Evolutionary conservation across 768 basidiomycete genomes (phyloP).

Genomic region (Filobasidium floriforme): DNA sequence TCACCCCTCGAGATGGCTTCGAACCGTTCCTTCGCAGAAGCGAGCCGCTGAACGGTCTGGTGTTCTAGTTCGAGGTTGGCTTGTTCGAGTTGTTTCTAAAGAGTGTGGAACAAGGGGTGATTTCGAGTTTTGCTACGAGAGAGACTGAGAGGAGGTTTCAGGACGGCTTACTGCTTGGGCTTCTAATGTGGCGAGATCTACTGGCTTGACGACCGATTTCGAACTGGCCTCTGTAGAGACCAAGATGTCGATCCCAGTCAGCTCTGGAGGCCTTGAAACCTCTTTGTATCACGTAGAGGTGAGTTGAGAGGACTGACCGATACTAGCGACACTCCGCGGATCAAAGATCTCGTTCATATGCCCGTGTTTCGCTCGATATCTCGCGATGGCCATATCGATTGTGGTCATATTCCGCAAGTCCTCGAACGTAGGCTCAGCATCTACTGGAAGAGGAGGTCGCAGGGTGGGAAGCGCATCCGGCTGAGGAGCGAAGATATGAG

Average conservation of each 20-base stretch:
- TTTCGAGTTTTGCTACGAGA: not conserved
- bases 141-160: conserved; percentile 2
- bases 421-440: conserved; percentile 71
- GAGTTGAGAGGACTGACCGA: not conserved
- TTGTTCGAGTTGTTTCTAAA: conserved; percentile 8
- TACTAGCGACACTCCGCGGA: conserved; percentile 4
- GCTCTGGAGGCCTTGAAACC: not conserved
- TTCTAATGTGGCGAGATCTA: not conserved
- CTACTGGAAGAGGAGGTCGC: conserved; percentile 87
- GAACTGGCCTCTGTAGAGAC: not conserved
- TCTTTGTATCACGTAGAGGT: not conserved
- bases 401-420: conserved; percentile 45
- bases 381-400: conserved; percentile 4
- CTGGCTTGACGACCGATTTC: not conserved
- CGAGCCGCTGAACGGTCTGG: conserved; percentile 14
- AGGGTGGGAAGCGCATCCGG: conserved; percentile 61
- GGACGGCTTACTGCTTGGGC: not conserved
- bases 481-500: conserved; percentile 36
- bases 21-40: not conserved
- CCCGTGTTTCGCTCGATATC: conserved; percentile 3
- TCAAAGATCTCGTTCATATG: conserved; percentile 13
- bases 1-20: not conserved
- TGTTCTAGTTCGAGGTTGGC: conserved; percentile 53
- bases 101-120: not conserved
- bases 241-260: not conserved